Conservation (phyloP, 768 basidiomycete genomes). For the Dacryopinax primogenitus region DNA sequence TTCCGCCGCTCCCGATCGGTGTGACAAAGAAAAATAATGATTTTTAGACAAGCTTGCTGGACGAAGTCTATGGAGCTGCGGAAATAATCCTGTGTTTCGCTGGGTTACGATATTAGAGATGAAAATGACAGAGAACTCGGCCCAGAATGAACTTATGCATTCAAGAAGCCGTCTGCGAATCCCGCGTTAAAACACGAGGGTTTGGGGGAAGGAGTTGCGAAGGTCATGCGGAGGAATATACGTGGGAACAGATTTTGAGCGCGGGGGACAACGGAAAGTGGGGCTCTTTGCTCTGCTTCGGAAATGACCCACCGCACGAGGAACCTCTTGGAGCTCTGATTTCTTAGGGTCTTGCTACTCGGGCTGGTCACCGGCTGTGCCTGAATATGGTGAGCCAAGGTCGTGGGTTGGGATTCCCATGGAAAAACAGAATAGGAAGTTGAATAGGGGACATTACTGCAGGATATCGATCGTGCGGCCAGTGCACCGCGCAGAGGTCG, state of each 20-base stretch:
- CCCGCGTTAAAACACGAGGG: constrained; percentile 1
- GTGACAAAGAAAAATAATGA: no score
- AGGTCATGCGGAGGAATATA: not conserved
- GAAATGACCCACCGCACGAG: not conserved
- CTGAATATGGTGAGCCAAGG: not conserved
- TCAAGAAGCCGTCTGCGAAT: not conserved
- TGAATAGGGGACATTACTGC: not conserved
- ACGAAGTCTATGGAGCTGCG: no score
- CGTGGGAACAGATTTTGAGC: not conserved
- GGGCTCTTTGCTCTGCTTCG: not conserved
- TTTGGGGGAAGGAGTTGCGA: not conserved
- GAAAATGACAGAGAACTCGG: not conserved
- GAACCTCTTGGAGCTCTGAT: not conserved
- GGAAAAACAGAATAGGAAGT: not conserved
- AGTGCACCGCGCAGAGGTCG: not conserved
- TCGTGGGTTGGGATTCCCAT: not conserved
- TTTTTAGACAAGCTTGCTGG: no score
- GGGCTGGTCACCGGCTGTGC: not conserved
- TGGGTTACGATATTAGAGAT: not conserved
- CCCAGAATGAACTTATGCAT: not conserved
- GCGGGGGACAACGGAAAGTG: not conserved
- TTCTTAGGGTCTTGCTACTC: not conserved
- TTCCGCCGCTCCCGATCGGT: no score
- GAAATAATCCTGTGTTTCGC: no score
- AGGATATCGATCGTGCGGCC: not conserved